A percentile compares a stretch with the other conserved stretches of the same genome.
These are phyloP conservation scores for Craterostigma plantagineum DNA, from an alignment of 257 asterid genomes.

Conservation along the genomic window DNA sequence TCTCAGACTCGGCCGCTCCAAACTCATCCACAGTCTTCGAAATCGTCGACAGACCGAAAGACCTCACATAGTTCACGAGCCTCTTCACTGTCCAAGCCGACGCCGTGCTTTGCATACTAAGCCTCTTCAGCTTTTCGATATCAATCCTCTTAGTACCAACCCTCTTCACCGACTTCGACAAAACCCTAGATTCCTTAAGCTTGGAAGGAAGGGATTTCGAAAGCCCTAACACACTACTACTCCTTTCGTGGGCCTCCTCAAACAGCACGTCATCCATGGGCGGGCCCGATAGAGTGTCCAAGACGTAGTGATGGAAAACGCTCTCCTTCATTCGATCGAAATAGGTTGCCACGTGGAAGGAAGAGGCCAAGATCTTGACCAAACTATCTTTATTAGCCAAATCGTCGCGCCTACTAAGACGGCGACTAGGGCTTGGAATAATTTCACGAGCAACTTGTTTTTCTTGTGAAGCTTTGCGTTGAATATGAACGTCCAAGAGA, in stretches of 20 bases:
- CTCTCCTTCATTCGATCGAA: constrained; percentile 64
- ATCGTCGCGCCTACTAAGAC: constrained; percentile 43
- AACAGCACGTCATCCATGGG: constrained; percentile 13
- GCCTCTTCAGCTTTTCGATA: constrained; percentile 29
- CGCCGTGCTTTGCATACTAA: constrained; percentile 26
- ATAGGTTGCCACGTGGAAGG: constrained; percentile 49
- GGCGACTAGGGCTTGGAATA: constrained; percentile 17
- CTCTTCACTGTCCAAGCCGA: constrained; percentile 47
- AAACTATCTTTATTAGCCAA: constrained; percentile 55
- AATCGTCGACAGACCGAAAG: constrained; percentile 35
- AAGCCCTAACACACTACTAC: constrained; percentile 4
- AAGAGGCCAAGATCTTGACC: constrained; percentile 45
- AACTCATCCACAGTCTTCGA: constrained; percentile 30
- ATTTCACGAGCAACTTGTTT: constrained; percentile 8
- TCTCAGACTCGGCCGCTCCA: constrained; percentile 20
- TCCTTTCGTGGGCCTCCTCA: constrained; percentile 9
- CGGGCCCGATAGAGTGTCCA: constrained; percentile 32
- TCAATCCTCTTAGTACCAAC: constrained; percentile 27
- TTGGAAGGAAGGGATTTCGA: constrained; percentile 21
- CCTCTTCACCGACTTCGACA: too few relatives aligned
- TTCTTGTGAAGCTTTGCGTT: constrained; percentile 19
- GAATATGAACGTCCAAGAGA: constrained; percentile 46
- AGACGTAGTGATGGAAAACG: constrained; percentile 58
- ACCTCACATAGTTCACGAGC: constrained; percentile 33
- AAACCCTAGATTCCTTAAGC: constrained; percentile 14